Base-by-base conservation (phyloP, 179 eudicot genomes). In the Carnegiea gigantea region DNA sequence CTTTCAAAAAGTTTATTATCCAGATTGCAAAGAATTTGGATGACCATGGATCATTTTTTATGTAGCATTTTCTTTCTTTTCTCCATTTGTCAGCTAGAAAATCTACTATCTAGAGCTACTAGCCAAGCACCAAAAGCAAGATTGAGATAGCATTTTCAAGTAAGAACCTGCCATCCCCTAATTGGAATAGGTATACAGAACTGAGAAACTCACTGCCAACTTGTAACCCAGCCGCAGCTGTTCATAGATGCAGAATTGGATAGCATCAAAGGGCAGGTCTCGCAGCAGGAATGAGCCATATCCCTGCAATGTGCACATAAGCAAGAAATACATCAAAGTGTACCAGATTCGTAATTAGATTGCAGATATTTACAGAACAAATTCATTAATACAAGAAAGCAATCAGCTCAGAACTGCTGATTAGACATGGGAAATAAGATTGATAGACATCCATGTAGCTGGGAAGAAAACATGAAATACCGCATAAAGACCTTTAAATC, bases 401-500 rank as follows among this genome's bases (percentile, higher is more conserved):
- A 54, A 65, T 54, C 57, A 71, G 60, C 30, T 57, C 14, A 20
- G 73, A 44, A 20, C 83, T 40, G 70, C 83, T 53, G 70, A 73
- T 28, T 18, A 49, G 70, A 64, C 26, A 28, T 24, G 4, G 13
- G 28, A 70, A 1, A 20, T 17, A 28, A 23, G 4, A 21, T 15
- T 74, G 23, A 28, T 77, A 70, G 24, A 38, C 54, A 82, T 59
- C 49, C 30, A 75, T 21, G 3, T 40, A 30, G 81, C 79, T 57
- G 70, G 48, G 73, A 81, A 78, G 75, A 68, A 83, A 84, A 53
- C 60, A 79, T 79, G 75, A 70, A 88, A 83, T 92, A 95, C 98
- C 92, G 98, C 97, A 90, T 90, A 95, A 79, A 95, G 95, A 81
- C 98, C 98, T 90, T 89, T 95, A 82, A 90, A 95, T 62, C 98